Evolutionary conservation across 345 rosid species (phyloP), one percentile per base, ranked within the genome.

Genomic region (Tarenaya hassleriana): DNA sequence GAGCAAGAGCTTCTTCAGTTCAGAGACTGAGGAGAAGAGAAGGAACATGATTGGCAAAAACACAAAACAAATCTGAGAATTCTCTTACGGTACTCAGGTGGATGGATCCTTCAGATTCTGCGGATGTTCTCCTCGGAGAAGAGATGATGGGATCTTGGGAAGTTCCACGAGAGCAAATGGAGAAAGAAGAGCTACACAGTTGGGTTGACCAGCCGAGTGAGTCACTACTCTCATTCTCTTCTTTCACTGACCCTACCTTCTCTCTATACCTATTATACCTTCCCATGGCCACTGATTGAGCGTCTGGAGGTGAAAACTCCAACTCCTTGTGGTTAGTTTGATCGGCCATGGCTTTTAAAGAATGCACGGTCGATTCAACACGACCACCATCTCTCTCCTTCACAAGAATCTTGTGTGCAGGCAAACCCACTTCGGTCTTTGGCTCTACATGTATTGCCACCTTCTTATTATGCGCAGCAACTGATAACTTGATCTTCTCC

Each of bases 301-400:
- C 70, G 52, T 66, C 70, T 12, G 70, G 65, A 59, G 70, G 65
- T 41, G 34, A 7, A 60, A 52, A 66, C 27, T 65, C 54, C 27
- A 51, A 5, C 15, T 31, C 41, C 20, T 45, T n/a, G 16, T 7
- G 52, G 20, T 56, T 41, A 7, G 7, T 11, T 33, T 33, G 35
- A 31, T 39, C 48, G 39, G 20, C 24, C 33, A 42, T 39, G 37
- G 37, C 52, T 52, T 61, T 42, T 27, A 50, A 33, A 41, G 27
- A 41, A 39, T 60, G 35, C 43, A 20, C 32, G 21, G 40, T 34
- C 17, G 34, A 53, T 27, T 35, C 39, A 44, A 44, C 24, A n/a
- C n/a, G n/a, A n/a, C n/a, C n/a, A n/a, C n/a, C n/a, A n/a, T n/a
- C n/a, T n/a, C n/a, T n/a, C n/a, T n/a, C n/a, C n/a, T n/a, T n/a